phyloP scores from a whole-genome alignment of 129 eudicot genomes.

The Solidago caesia region DNA sequence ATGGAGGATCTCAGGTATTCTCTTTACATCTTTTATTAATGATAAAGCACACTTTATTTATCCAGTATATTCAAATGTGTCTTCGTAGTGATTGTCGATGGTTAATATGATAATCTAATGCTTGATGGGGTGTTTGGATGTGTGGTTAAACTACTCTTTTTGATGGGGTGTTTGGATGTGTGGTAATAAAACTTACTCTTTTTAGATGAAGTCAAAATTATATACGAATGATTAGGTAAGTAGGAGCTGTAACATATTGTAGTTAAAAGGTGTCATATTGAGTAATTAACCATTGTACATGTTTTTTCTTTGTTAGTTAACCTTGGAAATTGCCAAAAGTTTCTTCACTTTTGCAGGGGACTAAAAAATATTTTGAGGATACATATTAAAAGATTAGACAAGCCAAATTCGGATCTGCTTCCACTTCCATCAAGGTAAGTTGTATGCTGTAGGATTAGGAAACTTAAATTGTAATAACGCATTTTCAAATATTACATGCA shows the following conservation, averaged over 20 bases:
- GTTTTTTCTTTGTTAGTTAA: neutral
- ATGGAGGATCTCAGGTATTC: slow-evolving; percentile 87
- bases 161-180: no score
- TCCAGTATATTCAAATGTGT: neutral
- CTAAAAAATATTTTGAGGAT: slow-evolving; percentile 73
- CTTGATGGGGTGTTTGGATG: neutral
- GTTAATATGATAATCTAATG: neutral
- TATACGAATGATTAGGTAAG: neutral
- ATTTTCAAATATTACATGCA: no score
- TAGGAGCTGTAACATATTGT: neutral
- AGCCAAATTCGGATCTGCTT: slow-evolving; percentile 65
- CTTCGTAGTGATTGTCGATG: neutral
- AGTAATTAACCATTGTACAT: neutral
- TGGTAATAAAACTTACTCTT: no score
- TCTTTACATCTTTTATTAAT: neutral
- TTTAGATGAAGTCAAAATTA: neutral
- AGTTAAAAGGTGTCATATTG: no score
- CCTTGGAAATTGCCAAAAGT: slow-evolving; percentile 11
- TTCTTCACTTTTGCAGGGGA: slow-evolving; percentile 51
- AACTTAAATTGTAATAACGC: no score
- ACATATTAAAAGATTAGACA: slow-evolving; percentile 56
- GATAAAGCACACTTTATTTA: neutral
- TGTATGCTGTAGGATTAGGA: no score
- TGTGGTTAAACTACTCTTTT: neutral
- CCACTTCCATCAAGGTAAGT: slow-evolving; percentile 63